Evolutionary conservation across 768 basidiomycete species (phyloP).

Genomic region (Chalciporus sphaerocephalus): DNA sequence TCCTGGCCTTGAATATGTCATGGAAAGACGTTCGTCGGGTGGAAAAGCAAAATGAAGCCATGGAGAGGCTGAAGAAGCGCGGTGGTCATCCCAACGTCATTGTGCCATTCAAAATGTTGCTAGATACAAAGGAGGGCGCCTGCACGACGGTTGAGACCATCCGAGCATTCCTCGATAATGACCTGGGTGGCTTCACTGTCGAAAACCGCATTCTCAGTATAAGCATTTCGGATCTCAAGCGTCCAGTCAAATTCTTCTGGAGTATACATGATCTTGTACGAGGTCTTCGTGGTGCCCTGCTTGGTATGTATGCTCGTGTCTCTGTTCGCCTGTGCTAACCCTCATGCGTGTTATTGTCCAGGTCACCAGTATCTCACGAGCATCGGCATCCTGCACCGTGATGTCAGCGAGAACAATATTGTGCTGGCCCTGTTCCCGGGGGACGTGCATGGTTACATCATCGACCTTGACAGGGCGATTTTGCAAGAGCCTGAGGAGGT

Average conservation of each 20-base stretch:
- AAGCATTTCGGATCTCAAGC: too few species aligned
- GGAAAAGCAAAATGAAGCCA: not conserved
- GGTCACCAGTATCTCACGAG: not conserved
- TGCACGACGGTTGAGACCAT: conserved; percentile 4
- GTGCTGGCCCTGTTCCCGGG: not conserved
- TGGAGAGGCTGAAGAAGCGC: not conserved
- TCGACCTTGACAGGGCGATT: not conserved
- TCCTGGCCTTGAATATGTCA: conserved; percentile 1
- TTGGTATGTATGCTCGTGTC: not conserved
- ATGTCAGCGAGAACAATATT: conserved; percentile 2
- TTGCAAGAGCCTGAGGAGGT: not conserved
- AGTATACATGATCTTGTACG: too few species aligned
- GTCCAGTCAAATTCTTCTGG: too few species aligned
- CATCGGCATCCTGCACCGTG: not conserved
- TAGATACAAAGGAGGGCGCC: not conserved
- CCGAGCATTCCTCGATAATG: too few species aligned
- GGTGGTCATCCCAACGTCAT: too few species aligned
- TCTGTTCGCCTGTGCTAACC: not conserved
- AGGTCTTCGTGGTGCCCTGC: not conserved
- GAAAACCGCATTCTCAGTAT: too few species aligned
- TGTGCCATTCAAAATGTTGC: not conserved
- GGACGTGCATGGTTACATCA: not conserved
- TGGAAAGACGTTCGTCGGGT: conserved; percentile 11
- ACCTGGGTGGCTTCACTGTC: too few species aligned
- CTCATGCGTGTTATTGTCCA: not conserved